Evolutionary conservation across 768 basidiomycete species (phyloP), one percentile per base, ranked within the genome.

Genomic region (Russula lepida): DNA sequence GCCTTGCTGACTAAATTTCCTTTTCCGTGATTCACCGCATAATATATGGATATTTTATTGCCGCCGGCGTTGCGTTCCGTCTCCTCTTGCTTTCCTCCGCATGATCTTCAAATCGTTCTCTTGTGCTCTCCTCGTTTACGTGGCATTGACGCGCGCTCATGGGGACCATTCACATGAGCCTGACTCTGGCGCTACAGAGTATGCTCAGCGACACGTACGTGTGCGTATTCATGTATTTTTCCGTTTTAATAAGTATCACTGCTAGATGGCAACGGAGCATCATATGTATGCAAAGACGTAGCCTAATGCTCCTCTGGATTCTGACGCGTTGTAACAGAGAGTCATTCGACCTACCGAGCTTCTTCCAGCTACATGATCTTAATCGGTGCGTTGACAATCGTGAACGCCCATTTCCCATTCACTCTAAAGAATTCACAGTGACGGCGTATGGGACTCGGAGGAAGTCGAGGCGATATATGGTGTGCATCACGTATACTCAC

Each of bases 381-480:
- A 85, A 98, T 74, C 76, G 84, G 88, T 87, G 63, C 64, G 80
- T 69, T 28, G 27, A 35, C 43, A 46, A 25, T 32, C 33, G n/a
- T 21, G 12, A 23, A 56, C 12, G 37, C 15, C 8, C 25, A 28
- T 23, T n/a, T 47, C 7, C 32, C 49, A 62, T 64, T 27, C 52
- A 52, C 53, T 53, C 54, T 43, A 27, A 25, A 37, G 11, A 12
- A 44, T 47, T 35, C 0, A 0, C 35, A 90, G 88, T 41, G 84
- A 98, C 69, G 91, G 91, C 0, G 68, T 81, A 56, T 92, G 92
- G 86, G 86, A 91, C 70, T 77, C 78, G 60, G 85, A 85, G 57
- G 95, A 99, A 72, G 88, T 99, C 62, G 89, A 97, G 73, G 93
- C 94, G 21, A 84, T 99, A 41, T 99, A 99, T 66, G 95, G 95